Percentiles rank a stretch among this genome's conserved stretches.
phyloP scores from a whole-genome alignment of 495 filamentous ascomycete species.

The Aspergillus bertholletiae region DNA sequence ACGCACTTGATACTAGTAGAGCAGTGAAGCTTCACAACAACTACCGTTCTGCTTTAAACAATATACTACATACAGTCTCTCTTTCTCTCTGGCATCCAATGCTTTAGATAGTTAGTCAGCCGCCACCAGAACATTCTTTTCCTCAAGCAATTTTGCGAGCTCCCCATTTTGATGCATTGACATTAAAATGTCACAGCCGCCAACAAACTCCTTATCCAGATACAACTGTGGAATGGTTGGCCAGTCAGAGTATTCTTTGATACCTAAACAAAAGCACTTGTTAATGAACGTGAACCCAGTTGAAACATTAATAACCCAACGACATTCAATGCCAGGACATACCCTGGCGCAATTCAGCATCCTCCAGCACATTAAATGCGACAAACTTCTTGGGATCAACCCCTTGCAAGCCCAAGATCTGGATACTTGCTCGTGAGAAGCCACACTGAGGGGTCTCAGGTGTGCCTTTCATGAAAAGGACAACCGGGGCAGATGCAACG shows the following conservation, averaged over 20 bases:
- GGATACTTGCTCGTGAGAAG: slow-evolving; percentile 91
- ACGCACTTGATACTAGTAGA: too few relatives aligned
- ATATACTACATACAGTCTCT: too few relatives aligned
- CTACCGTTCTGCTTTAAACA: too few relatives aligned
- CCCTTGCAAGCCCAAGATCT: slow-evolving; percentile 90
- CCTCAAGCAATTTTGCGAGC: slow-evolving; percentile 83
- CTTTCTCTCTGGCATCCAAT: too few relatives aligned
- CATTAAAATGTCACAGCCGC: slow-evolving; percentile 94
- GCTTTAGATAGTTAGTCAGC: slow-evolving; percentile 43
- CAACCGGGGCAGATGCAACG: slow-evolving; percentile 78
- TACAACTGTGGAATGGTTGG: slow-evolving; percentile 98
- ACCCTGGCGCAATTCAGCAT: slow-evolving; percentile 83
- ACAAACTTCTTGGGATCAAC: slow-evolving; percentile 96
- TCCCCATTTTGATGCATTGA: slow-evolving; percentile 97
- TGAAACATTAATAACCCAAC: background rate
- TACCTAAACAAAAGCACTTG: slow-evolving; percentile 50
- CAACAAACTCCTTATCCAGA: slow-evolving; percentile 90
- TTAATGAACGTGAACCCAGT: background rate
- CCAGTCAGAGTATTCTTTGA: slow-evolving; percentile 99
- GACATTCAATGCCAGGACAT: slow-evolving; percentile 19
- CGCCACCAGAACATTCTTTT: slow-evolving; percentile 76
- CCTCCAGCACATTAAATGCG: slow-evolving; percentile 94
- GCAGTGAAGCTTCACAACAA: too few relatives aligned
- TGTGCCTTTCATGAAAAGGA: slow-evolving; percentile 98
- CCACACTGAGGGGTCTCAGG: slow-evolving; percentile 97